Evolutionary conservation across 495 filamentous ascomycete species (phyloP).

Genomic region (Pseudomonodictys pantanalensis): DNA sequence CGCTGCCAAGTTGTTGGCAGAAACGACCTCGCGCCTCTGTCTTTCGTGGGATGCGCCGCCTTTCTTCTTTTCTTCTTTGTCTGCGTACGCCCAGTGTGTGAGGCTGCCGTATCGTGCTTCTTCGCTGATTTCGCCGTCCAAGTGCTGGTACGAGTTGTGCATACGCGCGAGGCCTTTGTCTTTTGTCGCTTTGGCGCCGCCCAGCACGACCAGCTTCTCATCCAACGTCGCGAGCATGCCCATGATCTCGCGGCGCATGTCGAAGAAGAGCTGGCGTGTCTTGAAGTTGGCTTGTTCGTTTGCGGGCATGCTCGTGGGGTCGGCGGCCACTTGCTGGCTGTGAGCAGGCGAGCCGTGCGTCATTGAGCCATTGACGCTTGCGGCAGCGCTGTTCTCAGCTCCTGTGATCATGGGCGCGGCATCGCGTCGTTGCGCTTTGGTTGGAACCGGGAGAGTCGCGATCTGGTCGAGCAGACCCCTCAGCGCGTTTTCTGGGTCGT

Average conservation of each 20-base stretch:
- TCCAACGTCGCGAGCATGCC: constrained; percentile 83
- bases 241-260: constrained; percentile 37
- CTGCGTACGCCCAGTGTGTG: constrained; percentile 89
- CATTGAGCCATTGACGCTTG: constrained; percentile 29
- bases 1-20: constrained; percentile 62
- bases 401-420: constrained; percentile 18
- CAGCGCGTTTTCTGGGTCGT: constrained; percentile 68
- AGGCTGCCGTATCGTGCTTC: constrained; percentile 87
- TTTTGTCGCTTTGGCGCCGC: constrained; percentile 82
- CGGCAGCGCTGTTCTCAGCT: constrained; percentile 32
- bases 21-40: constrained; percentile 71
- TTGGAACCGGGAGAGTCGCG: constrained; percentile 37
- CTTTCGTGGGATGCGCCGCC: constrained; percentile 60
- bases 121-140: constrained; percentile 87
- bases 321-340: constrained; percentile 42
- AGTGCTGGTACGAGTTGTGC: constrained; percentile 74
- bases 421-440: constrained; percentile 43
- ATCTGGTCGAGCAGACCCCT: constrained; percentile 66
- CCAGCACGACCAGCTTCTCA: constrained; percentile 94
- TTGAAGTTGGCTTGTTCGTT: constrained; percentile 48
- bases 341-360: constrained; percentile 27
- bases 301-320: constrained; percentile 17
- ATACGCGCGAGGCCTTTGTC: constrained; percentile 81
- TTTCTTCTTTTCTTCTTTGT: constrained; percentile 67
- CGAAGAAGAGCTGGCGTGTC: constrained; percentile 65